Evolutionary conservation across 805 yeast genomes (phyloP).

Genomic region (Pachysolen tannophilus): DNA sequence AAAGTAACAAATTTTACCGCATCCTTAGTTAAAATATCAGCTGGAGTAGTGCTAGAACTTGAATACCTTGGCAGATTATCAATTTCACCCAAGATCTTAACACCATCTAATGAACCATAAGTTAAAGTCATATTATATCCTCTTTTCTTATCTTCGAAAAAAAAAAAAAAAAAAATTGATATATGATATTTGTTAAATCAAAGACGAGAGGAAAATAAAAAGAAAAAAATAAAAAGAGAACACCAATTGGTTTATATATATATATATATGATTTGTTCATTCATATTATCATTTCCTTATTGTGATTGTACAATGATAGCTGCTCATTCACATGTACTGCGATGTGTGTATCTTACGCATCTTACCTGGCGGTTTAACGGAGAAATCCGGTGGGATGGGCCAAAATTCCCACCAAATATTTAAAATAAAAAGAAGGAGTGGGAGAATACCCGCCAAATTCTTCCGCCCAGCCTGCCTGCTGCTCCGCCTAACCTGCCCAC

Average conservation of each 20-base stretch:
- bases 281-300: not conserved
- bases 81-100: slow-evolving; percentile 44
- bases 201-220: no score
- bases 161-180: not conserved
- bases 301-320: not conserved
- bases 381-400: no score
- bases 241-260: not conserved
- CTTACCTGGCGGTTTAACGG: no score
- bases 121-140: slow-evolving; percentile 20
- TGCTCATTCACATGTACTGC: no score
- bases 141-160: not conserved
- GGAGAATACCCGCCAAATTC: no score
- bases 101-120: slow-evolving; percentile 40
- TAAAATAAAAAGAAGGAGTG: no score
- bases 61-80: slow-evolving; percentile 20
- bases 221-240: no score
- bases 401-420: no score
- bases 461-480: no score
- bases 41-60: slow-evolving; percentile 32
- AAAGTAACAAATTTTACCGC: slow-evolving; percentile 66
- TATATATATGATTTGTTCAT: not conserved
- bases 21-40: slow-evolving; percentile 45
- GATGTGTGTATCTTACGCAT: no score
- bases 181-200: no score
- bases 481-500: no score